Evolutionary conservation across 176 grass and related monocot genomes (phyloP), one percentile per base, ranked within the genome.

Genomic region (Triticum monococcum): DNA sequence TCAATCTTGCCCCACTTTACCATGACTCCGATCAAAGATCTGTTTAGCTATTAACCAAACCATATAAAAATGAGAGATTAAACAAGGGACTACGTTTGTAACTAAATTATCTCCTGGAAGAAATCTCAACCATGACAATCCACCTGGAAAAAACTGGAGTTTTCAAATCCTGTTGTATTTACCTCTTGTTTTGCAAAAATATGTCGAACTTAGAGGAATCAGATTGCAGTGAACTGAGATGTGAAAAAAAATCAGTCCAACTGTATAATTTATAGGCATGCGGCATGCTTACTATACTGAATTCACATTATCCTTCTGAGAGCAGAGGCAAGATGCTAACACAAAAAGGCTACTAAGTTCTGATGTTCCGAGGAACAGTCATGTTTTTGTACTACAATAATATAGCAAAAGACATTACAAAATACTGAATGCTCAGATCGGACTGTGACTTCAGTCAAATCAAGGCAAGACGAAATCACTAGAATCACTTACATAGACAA

Each of bases 21-120:
- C 35, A 43, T 45, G 70, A 43, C 22, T 72, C 22, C 23, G 69
- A 13, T 45, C n/a, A 46, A 26, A 74, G n/a, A 46, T 74, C 10
- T 72, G 37, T 72, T 74, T 74, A 74, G 3, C 38, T 74, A 74
- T 46, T 74, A 46, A 74, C 40, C n/a, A 46, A 74, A 74, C 71
- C 6, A 12, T 52, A 30, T 10, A 54, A 31, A 31, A 16, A 52
- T 54, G 46, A 76, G 14, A 26, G 45, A 20, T 3, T 75, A 75
- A 48, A 40, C 22, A 12, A 72, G 10, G 65, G 65, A 20, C 16
- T 68, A 68, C 8, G 7, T 35, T 31, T 23, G 10, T 72, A 72
- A 24, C 20, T 6, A 52, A 75, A 31, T 16, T 52, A 52, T 28
- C 24, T 76, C 41, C 38, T 31, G 8, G 41, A 76, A 50, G 23